phyloP scores from a whole-genome alignment of 495 filamentous ascomycete species.

The Pyrenopolyporus hunteri region DNA sequence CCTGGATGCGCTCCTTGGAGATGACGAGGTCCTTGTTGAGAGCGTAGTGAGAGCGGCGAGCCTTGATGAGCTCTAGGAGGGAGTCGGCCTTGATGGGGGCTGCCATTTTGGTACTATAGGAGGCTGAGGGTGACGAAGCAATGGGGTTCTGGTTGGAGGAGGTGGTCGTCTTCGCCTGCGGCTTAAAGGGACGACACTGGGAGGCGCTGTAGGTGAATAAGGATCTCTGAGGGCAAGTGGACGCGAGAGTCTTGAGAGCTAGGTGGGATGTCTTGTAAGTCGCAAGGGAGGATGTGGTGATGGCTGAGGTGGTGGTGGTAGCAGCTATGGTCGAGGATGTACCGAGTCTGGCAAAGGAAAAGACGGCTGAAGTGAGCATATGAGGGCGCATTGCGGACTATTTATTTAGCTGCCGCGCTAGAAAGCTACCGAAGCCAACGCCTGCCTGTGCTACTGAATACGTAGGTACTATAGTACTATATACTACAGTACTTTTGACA shows the following conservation, averaged over 20 bases:
- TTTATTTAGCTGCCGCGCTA: too few relatives aligned
- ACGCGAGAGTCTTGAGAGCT: slow-evolving; percentile 16
- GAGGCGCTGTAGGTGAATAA: slow-evolving; percentile 31
- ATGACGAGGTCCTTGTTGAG: slow-evolving; percentile 63
- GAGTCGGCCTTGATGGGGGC: slow-evolving; percentile 40
- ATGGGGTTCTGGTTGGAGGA: too few relatives aligned
- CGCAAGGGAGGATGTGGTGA: too few relatives aligned
- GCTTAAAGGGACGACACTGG: slow-evolving; percentile 8
- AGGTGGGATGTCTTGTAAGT: slow-evolving; percentile 4
- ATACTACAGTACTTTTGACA: too few relatives aligned
- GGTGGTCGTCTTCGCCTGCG: slow-evolving; percentile 21
- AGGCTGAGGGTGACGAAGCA: slow-evolving; percentile 6
- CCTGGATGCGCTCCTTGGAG: slow-evolving; percentile 57
- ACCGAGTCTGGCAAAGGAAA: slow-evolving; percentile 34
- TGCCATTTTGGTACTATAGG: slow-evolving; percentile 39
- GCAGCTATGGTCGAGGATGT: slow-evolving; percentile 27
- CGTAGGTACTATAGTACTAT: too few relatives aligned
- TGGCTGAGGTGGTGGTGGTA: too few relatives aligned
- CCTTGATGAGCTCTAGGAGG: slow-evolving; percentile 60
- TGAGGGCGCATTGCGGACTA: slow-evolving; percentile 41
- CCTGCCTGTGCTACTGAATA: too few relatives aligned
- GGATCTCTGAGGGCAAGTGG: slow-evolving; percentile 25
- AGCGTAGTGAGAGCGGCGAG: slow-evolving; percentile 64
- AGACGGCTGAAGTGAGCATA: slow-evolving; percentile 36
- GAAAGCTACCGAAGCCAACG: too few relatives aligned